Conservation (phyloP, 768 basidiomycete species). For the Suillus occidentalis region DNA sequence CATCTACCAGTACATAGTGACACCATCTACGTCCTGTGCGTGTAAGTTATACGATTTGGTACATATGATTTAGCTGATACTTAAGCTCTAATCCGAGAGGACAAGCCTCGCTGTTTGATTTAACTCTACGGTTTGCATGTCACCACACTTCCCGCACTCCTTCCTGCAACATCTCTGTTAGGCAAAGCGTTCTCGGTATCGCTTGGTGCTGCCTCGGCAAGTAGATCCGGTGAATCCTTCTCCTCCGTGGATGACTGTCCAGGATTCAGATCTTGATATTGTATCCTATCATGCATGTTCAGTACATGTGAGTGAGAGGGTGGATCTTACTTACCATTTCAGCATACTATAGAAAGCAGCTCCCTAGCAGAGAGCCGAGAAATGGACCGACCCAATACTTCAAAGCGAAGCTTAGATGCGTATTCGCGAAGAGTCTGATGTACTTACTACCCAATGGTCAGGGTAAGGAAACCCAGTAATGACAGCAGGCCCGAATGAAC, state of each 20-base stretch:
- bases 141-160: not conserved
- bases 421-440: not conserved
- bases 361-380: conserved; percentile 61
- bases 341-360: conserved; percentile 56
- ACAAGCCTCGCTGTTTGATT: not conserved
- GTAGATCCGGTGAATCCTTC: conserved; percentile 26
- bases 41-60: not conserved
- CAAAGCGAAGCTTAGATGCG: conserved; percentile 2
- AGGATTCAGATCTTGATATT: conserved; percentile 31
- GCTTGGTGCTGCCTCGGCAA: not conserved
- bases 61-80: not conserved
- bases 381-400: conserved; percentile 75
- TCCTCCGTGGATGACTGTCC: conserved; percentile 25
- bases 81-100: not conserved
- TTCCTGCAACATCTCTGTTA: not conserved
- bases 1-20: not conserved
- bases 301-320: conserved; percentile 10
- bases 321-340: conserved; percentile 42
- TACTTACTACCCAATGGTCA: conserved; percentile 62
- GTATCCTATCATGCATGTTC: conserved; percentile 15
- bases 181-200: not conserved
- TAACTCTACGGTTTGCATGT: not conserved
- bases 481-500: conserved; percentile 69
- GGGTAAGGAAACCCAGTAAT: conserved; percentile 53
- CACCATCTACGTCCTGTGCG: not conserved